A percentile compares a stretch with the other conserved stretches of the same genome.
Evolutionary conservation across 495 filamentous ascomycete genomes (phyloP).

Genomic region (Penicillium malachiteum): DNA sequence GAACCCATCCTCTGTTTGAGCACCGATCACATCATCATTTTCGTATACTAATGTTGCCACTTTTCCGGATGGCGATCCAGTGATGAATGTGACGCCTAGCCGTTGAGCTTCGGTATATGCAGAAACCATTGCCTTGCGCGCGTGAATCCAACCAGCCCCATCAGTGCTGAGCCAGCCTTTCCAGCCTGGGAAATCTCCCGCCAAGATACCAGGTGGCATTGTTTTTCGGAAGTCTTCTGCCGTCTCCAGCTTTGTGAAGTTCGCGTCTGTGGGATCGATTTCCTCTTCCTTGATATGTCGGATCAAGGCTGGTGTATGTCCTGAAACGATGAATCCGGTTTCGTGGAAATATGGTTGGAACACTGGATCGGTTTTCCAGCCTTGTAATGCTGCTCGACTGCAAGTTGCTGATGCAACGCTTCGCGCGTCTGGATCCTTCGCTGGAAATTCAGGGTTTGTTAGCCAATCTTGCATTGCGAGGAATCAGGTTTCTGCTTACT

Average conservation of each 20-base stretch:
- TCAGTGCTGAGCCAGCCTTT: conserved; percentile 45
- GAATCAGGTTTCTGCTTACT: conserved; percentile 18
- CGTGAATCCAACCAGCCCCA: conserved; percentile 53
- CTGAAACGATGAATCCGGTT: conserved; percentile 48
- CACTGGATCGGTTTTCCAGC: conserved; percentile 49
- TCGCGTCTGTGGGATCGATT: conserved; percentile 26
- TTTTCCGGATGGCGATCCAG: conserved; percentile 36
- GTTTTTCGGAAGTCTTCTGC: conserved; percentile 48
- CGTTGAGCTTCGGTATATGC: conserved; percentile 42
- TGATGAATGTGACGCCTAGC: conserved; percentile 46
- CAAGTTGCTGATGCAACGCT: conserved; percentile 38
- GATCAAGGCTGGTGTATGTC: conserved; percentile 32
- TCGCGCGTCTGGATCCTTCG: conserved; percentile 18
- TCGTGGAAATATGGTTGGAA: conserved; percentile 51
- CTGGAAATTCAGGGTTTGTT: conserved; percentile 7
- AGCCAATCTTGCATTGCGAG: too few relatives aligned
- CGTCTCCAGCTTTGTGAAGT: conserved; percentile 26
- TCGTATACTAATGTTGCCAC: conserved; percentile 35
- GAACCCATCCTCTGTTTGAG: conserved; percentile 34
- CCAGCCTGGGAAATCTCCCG: conserved; percentile 51
- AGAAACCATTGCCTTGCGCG: conserved; percentile 45
- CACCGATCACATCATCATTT: conserved; percentile 34
- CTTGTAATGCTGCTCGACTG: conserved; percentile 37
- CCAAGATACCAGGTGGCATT: conserved; percentile 52
- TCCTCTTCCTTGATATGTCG: conserved; percentile 38